Base-by-base conservation (phyloP, 2,329 filamentous ascomycete species). In the Pyrenophora teres region DNA sequence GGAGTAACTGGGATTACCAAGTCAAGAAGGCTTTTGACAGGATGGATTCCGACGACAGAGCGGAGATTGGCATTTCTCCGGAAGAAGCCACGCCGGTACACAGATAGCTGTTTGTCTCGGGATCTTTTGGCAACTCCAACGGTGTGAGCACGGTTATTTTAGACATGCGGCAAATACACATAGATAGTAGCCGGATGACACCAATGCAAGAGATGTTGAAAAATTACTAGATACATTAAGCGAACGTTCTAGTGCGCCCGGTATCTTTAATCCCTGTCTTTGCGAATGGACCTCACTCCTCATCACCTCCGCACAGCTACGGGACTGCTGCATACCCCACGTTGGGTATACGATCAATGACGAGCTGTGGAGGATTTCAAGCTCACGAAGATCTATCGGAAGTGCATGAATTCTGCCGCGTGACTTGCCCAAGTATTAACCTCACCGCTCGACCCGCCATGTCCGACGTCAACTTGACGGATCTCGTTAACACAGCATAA, bases 1-100 rank as follows among this genome's bases (percentile, higher is more conserved):
- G 86, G 71, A 91, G 88, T 69, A 80, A 90, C 60, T 96, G 90
- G 90, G 82, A 90, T 1, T 74, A 79, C 49, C 86, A 93, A 73
- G 88, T 92, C 23, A 74, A 81, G 48, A 87, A 83, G 63, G 89
- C 89, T 0, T 86, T 91, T 68, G 80, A 83, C 49, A 80, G 90
- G 51, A 85, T 93, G 78, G 87, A 91, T 64, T 59, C 69, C 2
- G 72, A 69, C 32, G 76, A 78, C 8, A 65, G 74, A 50, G 72
- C 72, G n/a, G 77, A 80, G 62, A 41, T 68, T 43, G 73, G 69
- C 21, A 63, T 65, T 25, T 48, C 66, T 18, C 52, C 66, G 18
- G 61, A 64, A 32, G 68, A 60, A 38, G 40, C 50, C 31, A 48
- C 50, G 31, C 52, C 60, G 57, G 40, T 53, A 39, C 51, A 58